Percentiles rank a stretch among this genome's conserved stretches.
Evolutionary conservation across 1,284 basidiomycete species (phyloP).

Genomic region (Trametes versicolor): DNA sequence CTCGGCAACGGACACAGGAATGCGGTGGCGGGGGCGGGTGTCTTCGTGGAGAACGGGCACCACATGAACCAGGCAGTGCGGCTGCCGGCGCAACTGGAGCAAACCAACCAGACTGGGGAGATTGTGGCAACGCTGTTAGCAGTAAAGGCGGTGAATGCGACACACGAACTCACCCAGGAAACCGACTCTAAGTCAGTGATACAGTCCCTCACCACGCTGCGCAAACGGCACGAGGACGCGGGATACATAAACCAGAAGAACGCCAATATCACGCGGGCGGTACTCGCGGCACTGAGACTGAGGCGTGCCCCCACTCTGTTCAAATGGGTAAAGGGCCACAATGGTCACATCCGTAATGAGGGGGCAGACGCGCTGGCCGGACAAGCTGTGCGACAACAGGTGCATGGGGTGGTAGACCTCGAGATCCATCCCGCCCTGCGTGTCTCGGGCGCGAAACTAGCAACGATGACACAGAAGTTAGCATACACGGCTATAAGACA

Average conservation of each 20-base stretch:
- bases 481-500: slow-evolving; percentile 41
- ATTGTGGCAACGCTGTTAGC: slow-evolving; percentile 12
- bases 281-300: slow-evolving; percentile 19
- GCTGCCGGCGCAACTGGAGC: not conserved
- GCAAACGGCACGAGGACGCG: slow-evolving; percentile 18
- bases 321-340: slow-evolving; percentile 45
- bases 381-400: slow-evolving; percentile 28
- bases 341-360: slow-evolving; percentile 37
- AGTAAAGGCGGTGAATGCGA: accelerated
- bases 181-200: slow-evolving; percentile 23
- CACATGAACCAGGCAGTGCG: slow-evolving; percentile 5
- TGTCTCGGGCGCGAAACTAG: slow-evolving; percentile 38
- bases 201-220: slow-evolving; percentile 1
- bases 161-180: not conserved
- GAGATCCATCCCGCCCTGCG: not conserved
- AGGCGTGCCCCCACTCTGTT: slow-evolving; percentile 34
- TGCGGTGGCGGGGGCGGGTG: slow-evolving; percentile 26
- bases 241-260: slow-evolving; percentile 16
- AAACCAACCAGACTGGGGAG: slow-evolving; percentile 32
- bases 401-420: not conserved
- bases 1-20: slow-evolving; percentile 30
- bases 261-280: slow-evolving; percentile 1
- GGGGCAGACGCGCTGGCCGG: slow-evolving; percentile 37
- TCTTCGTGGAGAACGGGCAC: slow-evolving; percentile 11
- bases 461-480: slow-evolving; percentile 39